Base-by-base conservation (phyloP, 164 flowering plant species). In the Warburgia ugandensis region DNA sequence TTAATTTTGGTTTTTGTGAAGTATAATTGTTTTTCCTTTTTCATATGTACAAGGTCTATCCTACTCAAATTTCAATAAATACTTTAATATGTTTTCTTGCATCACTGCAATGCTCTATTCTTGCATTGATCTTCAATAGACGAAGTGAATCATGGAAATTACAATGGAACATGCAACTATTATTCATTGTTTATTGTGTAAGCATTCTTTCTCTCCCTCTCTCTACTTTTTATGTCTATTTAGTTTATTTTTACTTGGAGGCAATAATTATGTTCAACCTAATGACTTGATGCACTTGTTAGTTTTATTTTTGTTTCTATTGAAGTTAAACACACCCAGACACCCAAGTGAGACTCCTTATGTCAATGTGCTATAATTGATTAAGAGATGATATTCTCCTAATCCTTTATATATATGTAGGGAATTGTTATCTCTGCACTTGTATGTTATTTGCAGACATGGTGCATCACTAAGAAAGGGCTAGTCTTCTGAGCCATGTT, bases 401-500 rank as follows among this genome's bases (percentile, higher is more conserved):
- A n/a, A n/a, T n/a, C n/a, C n/a, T n/a, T n/a, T n/a, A n/a, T 29
- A 10, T 28, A 19, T 37, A 17, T 51, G 45, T 29, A 77, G 78
- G 82, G 78, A 53, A 43, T 61, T 38, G 58, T 69, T 19, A 50
- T 50, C 21, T 68, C 78, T 29, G 69, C 53, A 6, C 20, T 68
- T 0, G 37, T 61, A 2, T 70, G 65, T 59, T 68, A 54, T 56
- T 54, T 72, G 14, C 73, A 63, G 48, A 69, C 64, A 31, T 77
- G 77, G 82, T 62, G 69, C 12, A 62, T 74, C 19, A 63, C 58
- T 30, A 31, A 53, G 11, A 68, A 68, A 38, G 81, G 81, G 14
- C 82, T 77, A 0, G 77, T 77, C 25, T 72, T 74, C 35, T 48
- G 50, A n/a, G 71, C 79, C 13, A 72, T 74, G 77, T 72, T 74